phyloP scores from a whole-genome alignment of 805 yeast genomes.

The Jamesozyma rosinii region DNA sequence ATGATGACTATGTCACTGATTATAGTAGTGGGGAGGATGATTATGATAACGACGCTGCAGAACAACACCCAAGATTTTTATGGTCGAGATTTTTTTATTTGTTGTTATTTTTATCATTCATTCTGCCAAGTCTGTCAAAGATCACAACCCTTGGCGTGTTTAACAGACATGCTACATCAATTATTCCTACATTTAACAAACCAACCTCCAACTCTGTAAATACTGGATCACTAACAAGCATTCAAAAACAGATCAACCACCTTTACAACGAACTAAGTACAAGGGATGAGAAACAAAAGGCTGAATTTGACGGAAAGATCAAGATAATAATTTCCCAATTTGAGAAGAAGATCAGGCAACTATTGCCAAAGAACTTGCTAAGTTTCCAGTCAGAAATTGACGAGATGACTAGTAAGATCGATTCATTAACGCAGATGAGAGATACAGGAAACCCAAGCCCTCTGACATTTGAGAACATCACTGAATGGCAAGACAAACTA shows the following conservation, averaged over 20 bases:
- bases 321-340: conserved; percentile 25
- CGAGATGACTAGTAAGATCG: conserved; percentile 12
- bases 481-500: conserved; percentile 18
- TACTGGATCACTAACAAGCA: conserved; percentile 6
- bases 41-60: background rate
- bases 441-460: background rate
- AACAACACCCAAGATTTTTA: background rate
- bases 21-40: conserved; percentile 6
- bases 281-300: conserved; percentile 18
- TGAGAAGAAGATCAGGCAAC: conserved; percentile 25
- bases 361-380: conserved; percentile 22
- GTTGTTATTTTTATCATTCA: conserved; percentile 3
- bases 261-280: conserved; percentile 21
- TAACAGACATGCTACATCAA: background rate
- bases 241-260: conserved; percentile 26
- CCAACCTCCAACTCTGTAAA: background rate
- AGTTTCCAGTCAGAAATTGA: conserved; percentile 19
- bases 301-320: conserved; percentile 25
- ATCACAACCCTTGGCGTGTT: background rate
- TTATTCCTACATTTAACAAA: background rate
- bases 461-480: conserved; percentile 15
- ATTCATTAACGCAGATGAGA: conserved; percentile 1
- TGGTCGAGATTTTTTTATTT: conserved; percentile 3
- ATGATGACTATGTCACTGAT: background rate
- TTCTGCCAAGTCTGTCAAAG: conserved; percentile 1